Base-by-base conservation (phyloP, 306 rosid genomes). In the Cicer pinnatifidum region DNA sequence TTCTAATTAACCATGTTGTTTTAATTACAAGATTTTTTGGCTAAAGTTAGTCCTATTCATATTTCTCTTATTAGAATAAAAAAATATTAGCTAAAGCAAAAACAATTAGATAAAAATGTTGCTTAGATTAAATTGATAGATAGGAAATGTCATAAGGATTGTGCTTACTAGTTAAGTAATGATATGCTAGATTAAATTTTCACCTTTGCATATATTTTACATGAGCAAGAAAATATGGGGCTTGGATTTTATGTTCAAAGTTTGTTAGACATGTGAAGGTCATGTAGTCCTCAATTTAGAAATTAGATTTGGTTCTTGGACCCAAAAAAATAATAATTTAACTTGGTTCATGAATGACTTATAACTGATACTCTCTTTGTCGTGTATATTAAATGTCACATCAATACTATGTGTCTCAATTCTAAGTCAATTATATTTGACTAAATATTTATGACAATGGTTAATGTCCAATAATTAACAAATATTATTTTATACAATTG, bases 201-300 rank as follows among this genome's bases (percentile, higher is more conserved):
- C 23, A 73, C 53, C 41, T 62, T 48, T 73, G 4, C 77, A 75
- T 75, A 28, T 38, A 9, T 46, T 82, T 20, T 70, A 63, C 67
- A 74, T 78, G 81, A 69, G 51, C 11, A 10, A 62, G 44, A 61
- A 61, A 54, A 62, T 50, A 75, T 7, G 52, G 2, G 38, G 50
- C 33, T 44, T 33, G 57, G 47, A 73, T 82, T 82, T 59, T 78
- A 74, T 72, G 75, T 73, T 39, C 33, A 70, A 75, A 80, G 76
- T 71, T 63, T 74, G 68, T 82, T 44, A 50, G 33, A 43, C 83
- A 83, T 83, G 83, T 75, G 72, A 62, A 75, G 69, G 20, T 75
- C 60, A 67, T 81, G 82, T 13, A 66, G 45, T 5, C 57, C 44
- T 51, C 15, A 72, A 68, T 77, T 50, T 7, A 13, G 65, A 71